These are phyloP conservation scores for Cardamine occulta DNA, from an alignment of 345 rosid genomes.

Conservation along the genomic window DNA sequence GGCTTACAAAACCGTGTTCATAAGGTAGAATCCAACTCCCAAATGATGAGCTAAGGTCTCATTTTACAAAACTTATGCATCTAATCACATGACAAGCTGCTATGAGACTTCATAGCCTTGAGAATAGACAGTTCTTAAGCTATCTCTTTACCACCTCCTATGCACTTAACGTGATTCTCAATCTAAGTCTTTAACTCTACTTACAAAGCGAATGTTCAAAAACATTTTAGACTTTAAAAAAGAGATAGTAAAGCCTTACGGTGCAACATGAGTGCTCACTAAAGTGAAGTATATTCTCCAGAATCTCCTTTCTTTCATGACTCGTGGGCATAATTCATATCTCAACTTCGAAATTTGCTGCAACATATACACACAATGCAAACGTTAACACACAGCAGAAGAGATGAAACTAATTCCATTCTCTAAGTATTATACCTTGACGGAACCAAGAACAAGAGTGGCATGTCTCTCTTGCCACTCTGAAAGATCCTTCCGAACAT, in stretches of 20 bases:
- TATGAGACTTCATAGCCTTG: constrained; percentile 3
- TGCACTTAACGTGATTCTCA: constrained; percentile 4
- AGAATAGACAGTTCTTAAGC: constrained; percentile 2
- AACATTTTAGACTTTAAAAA: neutral
- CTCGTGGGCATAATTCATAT: constrained; percentile 88
- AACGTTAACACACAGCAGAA: neutral
- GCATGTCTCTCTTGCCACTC: constrained; percentile 99
- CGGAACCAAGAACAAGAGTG: constrained; percentile 82
- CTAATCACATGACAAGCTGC: constrained; percentile 9
- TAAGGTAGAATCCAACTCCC: constrained; percentile 48
- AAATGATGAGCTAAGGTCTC: constrained; percentile 8
- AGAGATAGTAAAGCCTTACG: constrained; percentile 54
- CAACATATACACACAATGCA: constrained; percentile 34
- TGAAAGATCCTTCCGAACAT: constrained; percentile 85
- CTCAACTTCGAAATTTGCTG: constrained; percentile 85
- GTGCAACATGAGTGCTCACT: constrained; percentile 86
- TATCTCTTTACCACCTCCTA: constrained; percentile 5
- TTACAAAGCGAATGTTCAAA: neutral
- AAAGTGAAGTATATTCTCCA: constrained; percentile 95
- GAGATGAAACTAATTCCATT: neutral
- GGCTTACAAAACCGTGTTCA: constrained; percentile 49
- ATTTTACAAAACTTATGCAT: constrained; percentile 1
- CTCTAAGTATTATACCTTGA: constrained; percentile 65
- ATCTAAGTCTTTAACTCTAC: constrained; percentile 3
- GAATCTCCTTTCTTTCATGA: constrained; percentile 88